Conservation (phyloP, 805 yeast species). For the Wickerhamomyces sydowiorum region DNA sequence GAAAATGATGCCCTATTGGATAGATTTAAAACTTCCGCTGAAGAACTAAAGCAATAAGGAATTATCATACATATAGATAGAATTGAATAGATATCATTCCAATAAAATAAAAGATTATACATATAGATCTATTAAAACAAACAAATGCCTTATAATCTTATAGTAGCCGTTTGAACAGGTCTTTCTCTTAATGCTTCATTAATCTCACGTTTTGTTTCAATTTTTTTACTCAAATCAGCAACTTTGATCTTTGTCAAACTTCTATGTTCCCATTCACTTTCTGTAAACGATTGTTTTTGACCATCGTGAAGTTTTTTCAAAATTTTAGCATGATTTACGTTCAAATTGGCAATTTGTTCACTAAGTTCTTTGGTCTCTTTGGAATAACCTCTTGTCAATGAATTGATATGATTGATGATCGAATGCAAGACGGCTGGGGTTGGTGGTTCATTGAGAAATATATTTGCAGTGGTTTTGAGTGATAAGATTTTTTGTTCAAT, state of each 20-base stretch:
- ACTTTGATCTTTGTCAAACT: constrained; percentile 12
- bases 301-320: constrained; percentile 6
- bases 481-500: constrained; percentile 14
- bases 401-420: constrained; percentile 11
- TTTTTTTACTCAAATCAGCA: constrained; percentile 7
- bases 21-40: constrained; percentile 35
- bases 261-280: constrained; percentile 6
- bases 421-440: constrained; percentile 9
- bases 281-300: constrained; percentile 2
- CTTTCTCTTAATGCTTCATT: constrained; percentile 4
- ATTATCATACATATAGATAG: too few species aligned
- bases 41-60: constrained; percentile 7
- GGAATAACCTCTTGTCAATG: constrained; percentile 13
- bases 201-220: constrained; percentile 5
- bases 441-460: constrained; percentile 6
- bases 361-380: constrained; percentile 14
- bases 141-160: constrained; percentile 5
- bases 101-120: not conserved
- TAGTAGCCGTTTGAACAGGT: constrained; percentile 8
- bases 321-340: constrained; percentile 14
- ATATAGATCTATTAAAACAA: not conserved
- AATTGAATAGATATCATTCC: too few species aligned
- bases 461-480: constrained; percentile 14
- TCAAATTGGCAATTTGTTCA: constrained; percentile 14
- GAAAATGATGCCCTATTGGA: constrained; percentile 61